phyloP scores from a whole-genome alignment of 2,329 filamentous ascomycete genomes.

The Fusarium anthophilum region DNA sequence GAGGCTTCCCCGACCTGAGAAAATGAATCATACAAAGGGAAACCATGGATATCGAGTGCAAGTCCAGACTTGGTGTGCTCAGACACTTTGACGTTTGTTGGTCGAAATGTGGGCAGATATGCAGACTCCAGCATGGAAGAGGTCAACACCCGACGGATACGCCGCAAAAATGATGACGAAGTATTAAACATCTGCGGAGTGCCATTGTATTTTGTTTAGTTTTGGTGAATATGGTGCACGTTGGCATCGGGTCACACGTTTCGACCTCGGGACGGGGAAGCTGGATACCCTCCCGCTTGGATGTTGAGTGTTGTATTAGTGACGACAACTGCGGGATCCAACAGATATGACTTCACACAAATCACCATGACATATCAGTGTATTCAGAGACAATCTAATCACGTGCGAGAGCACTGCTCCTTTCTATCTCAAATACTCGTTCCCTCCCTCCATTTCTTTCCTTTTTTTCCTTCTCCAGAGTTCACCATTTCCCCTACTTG shows the following conservation, averaged over 20 bases:
- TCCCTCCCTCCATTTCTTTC: background rate
- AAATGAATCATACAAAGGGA: no score
- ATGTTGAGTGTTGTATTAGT: background rate
- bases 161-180: background rate
- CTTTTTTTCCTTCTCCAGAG: background rate
- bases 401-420: background rate
- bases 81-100: background rate
- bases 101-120: background rate
- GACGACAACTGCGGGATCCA: background rate
- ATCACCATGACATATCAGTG: no score
- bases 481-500: background rate
- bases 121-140: background rate
- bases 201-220: no score
- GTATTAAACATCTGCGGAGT: background rate
- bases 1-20: background rate
- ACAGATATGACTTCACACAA: background rate
- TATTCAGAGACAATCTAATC: background rate
- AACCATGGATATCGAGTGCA: no score
- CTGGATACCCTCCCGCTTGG: background rate
- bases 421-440: background rate
- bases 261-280: background rate
- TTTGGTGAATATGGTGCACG: background rate
- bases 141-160: background rate
- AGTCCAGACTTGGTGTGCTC: background rate
- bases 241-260: background rate